phyloP scores from a whole-genome alignment of 306 rosid species.

The Nissolia schottii region DNA sequence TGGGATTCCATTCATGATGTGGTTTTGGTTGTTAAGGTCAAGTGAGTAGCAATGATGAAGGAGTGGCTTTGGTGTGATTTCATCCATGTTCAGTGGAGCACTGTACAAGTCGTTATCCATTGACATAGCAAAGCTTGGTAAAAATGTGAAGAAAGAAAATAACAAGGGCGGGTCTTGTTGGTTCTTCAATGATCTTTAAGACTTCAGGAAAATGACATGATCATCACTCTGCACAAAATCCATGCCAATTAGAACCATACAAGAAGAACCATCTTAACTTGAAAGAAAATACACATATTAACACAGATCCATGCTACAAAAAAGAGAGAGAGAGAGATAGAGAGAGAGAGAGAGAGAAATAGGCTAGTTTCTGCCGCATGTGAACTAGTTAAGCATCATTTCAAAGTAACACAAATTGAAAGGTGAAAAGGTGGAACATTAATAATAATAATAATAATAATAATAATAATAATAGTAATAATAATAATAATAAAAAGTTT shows the following conservation, averaged over 20 bases:
- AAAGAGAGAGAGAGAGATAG: neutral
- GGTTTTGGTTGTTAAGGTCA: slow-evolving; percentile 45
- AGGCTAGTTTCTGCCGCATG: neutral
- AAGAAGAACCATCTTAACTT: neutral
- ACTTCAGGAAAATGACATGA: neutral
- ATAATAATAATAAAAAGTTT: neutral
- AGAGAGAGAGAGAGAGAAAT: neutral
- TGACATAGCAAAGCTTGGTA: neutral
- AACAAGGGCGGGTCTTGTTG: neutral
- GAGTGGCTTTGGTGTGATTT: slow-evolving; percentile 44
- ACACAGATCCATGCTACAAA: slow-evolving; percentile 6
- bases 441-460: neutral
- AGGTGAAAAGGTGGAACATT: neutral
- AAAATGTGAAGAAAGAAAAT: neutral
- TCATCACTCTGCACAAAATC: neutral
- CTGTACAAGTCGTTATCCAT: slow-evolving; percentile 47
- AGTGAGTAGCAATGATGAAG: slow-evolving; percentile 40
- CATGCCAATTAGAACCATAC: neutral
- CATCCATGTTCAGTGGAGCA: slow-evolving; percentile 30
- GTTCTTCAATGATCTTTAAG: slow-evolving; percentile 10
- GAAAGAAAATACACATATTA: neutral
- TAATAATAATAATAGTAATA: no score
- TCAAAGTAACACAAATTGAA: neutral
- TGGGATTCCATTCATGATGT: slow-evolving; percentile 40
- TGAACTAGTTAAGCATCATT: neutral